A percentile compares a stretch with the other conserved stretches of the same genome.
phyloP scores from a whole-genome alignment of 1,284 basidiomycete genomes.

The Dichomitus squalens region DNA sequence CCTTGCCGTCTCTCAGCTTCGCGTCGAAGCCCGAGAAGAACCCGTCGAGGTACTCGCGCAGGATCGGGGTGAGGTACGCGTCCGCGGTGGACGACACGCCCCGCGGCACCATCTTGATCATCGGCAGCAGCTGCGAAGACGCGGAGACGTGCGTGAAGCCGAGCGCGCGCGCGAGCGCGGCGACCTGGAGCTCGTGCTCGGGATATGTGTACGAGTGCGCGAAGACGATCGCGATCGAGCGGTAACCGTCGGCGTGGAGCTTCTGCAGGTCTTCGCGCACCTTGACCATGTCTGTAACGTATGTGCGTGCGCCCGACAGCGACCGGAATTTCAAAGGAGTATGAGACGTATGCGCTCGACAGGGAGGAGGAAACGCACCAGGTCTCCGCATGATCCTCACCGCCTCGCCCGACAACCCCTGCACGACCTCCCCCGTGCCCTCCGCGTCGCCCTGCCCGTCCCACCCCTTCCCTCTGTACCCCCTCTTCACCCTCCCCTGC shows the following conservation, averaged over 20 bases:
- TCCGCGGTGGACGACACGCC: conserved; percentile 94
- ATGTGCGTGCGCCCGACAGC: neutral
- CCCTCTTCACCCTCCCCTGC: conserved; percentile 63
- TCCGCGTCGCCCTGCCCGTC: conserved; percentile 68
- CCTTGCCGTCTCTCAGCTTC: conserved; percentile 53
- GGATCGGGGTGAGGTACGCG: conserved; percentile 93
- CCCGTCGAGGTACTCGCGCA: conserved; percentile 86
- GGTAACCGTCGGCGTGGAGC: conserved; percentile 78
- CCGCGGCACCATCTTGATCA: conserved; percentile 95
- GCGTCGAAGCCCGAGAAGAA: conserved; percentile 90
- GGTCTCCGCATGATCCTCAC: conserved; percentile 84
- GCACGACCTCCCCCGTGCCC: conserved; percentile 78
- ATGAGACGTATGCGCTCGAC: too few species aligned
- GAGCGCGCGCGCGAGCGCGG: conserved; percentile 70
- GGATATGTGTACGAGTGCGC: conserved; percentile 94
- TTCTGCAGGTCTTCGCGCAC: conserved; percentile 64
- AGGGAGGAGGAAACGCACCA: conserved; percentile 41
- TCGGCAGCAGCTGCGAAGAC: conserved; percentile 86
- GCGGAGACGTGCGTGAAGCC: conserved; percentile 91
- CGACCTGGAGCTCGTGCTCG: conserved; percentile 77
- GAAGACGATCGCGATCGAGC: conserved; percentile 85
- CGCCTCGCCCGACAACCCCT: conserved; percentile 89
- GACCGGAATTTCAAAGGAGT: neutral
- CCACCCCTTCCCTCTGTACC: conserved; percentile 77
- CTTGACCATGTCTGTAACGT: conserved; percentile 46